Evolutionary conservation across 2,329 filamentous ascomycete species (phyloP), one percentile per base, ranked within the genome.

Genomic region (Talaromyces sp.): DNA sequence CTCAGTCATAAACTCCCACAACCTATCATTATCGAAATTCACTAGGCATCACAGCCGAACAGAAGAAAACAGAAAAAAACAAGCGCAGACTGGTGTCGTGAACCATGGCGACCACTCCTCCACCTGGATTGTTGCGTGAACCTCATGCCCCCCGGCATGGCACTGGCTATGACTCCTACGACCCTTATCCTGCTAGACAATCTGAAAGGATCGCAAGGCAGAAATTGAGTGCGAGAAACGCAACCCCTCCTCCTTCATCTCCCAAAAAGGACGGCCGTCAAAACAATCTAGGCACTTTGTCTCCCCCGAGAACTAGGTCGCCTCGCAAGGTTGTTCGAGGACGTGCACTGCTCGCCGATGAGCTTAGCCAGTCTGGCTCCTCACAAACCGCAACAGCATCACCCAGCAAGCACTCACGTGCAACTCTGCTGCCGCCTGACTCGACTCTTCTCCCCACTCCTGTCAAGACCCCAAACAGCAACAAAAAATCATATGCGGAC

Each of bases 391-490:
- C 66, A 61, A 64, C 68, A 65, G 54, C 68, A 55, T 63, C 61
- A 57, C 59, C 67, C 34, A 67, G 50, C 66, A 70, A 63, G 73
- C 64, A 34, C 73, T 73, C 64, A 74, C 64, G 40, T 73, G 73
- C 59, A 69, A 56, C 33, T 27, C 9, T 40, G 31, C 16, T 51
- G 34, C 70, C 57, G 76, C 74, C 56, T 83, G 36, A 31, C 54
- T 56, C 60, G n/a, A 44, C 18, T 16, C 33, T 86, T 79, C 77
- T 87, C 16, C 85, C 84, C 2, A 88, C 86, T 27, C 86, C 86
- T 18, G 80, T 81, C 51, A 87, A 87, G 73, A 87, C 85, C 9
- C 86, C 85, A 9, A 30, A 9, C 28, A 79, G 79, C 68, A 87
- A 86, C 75, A 83, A 83, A 65, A 70, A 76, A 3, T 69, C 79